A percentile compares a stretch with the other conserved stretches of the same genome.
Evolutionary conservation across 2,329 filamentous ascomycete species (phyloP).

Genomic region (Alternaria hordeiaustralica): DNA sequence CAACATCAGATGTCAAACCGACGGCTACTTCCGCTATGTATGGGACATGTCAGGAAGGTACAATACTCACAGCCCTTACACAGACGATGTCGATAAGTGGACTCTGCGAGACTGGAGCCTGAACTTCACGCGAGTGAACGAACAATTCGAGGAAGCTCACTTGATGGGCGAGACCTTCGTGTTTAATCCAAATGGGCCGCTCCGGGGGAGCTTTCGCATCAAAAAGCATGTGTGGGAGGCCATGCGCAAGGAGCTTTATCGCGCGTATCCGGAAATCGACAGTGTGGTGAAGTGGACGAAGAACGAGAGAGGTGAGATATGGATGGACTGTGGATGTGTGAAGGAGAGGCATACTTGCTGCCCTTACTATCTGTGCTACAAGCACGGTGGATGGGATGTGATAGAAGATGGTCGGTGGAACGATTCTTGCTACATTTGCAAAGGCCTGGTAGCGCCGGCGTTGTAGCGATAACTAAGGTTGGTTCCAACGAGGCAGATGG

Average conservation of each 20-base stretch:
- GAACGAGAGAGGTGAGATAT: not conserved
- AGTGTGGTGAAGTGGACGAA: not conserved
- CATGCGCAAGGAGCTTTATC: not conserved
- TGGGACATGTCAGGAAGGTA: not conserved
- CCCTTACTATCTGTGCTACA: not conserved
- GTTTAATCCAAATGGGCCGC: not conserved
- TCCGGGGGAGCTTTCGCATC: not conserved
- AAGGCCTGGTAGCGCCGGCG: not conserved
- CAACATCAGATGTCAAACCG: not conserved
- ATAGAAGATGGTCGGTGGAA: not conserved
- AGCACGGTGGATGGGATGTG: not conserved
- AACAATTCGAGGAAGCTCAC: not conserved
- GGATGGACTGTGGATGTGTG: not conserved
- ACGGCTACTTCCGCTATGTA: not conserved
- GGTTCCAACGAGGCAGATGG: not conserved
- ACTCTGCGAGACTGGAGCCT: not conserved
- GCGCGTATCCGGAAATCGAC: not conserved
- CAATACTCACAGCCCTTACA: not conserved
- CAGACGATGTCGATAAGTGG: not conserved
- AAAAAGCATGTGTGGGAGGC: not conserved
- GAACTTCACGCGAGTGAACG: not conserved
- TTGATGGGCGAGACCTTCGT: not conserved
- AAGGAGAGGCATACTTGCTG: not conserved
- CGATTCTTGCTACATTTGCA: not conserved
- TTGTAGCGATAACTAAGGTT: not conserved